Conservation (phyloP, 805 yeast genomes). For the Yarrowia porcina region DNA sequence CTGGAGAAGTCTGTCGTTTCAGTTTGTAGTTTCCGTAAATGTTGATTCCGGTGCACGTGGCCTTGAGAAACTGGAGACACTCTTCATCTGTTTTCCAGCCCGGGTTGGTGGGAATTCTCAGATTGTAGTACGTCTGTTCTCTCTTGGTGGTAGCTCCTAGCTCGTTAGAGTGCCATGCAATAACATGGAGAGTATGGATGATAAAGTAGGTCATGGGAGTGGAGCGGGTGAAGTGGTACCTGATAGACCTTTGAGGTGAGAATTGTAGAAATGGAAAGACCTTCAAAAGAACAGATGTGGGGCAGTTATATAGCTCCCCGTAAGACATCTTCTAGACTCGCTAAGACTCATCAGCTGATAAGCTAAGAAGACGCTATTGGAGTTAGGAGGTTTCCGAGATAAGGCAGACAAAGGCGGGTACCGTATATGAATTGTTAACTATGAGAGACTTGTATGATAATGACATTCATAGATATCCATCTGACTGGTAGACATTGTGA, state of each 20-base stretch:
- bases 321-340: background rate
- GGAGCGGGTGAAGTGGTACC: too few species aligned
- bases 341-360: background rate
- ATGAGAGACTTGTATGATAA: too few species aligned
- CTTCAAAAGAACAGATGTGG: too few species aligned
- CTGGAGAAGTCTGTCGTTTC: background rate
- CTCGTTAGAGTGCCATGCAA: conserved; percentile 1
- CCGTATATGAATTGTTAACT: too few species aligned
- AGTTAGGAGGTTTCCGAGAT: background rate
- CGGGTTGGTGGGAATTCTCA: background rate
- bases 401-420: background rate
- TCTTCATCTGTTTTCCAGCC: background rate
- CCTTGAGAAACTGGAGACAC: background rate
- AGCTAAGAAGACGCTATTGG: background rate
- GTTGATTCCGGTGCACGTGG: background rate
- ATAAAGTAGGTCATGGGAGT: background rate
- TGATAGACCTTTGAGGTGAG: too few species aligned
- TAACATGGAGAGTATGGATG: conserved; percentile 1
- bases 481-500: too few species aligned
- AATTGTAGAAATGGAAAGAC: too few species aligned
- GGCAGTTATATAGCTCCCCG: too few species aligned
- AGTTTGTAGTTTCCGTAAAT: background rate
- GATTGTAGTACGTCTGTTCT: background rate
- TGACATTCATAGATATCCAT: too few species aligned
- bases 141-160: background rate